Percentiles rank a stretch among this genome's conserved stretches.
phyloP scores from a whole-genome alignment of 2,329 filamentous ascomycete genomes.

The Monilinia laxa region DNA sequence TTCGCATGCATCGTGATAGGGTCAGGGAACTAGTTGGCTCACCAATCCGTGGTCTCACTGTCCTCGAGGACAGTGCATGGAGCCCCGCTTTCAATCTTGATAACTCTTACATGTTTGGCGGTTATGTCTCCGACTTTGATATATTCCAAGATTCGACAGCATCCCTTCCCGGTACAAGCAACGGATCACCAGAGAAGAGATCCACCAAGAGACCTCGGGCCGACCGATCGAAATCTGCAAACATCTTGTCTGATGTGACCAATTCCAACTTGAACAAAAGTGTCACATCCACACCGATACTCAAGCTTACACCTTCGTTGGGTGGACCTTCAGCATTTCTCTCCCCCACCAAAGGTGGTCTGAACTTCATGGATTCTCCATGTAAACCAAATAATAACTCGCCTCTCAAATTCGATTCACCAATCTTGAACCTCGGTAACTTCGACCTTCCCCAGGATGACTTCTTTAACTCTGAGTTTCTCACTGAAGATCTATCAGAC shows the following conservation, averaged over 20 bases:
- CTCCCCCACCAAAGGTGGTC: slow-evolving; percentile 58
- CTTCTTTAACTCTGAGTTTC: slow-evolving; percentile 54
- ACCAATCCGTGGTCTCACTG: slow-evolving; percentile 58
- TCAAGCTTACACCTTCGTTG: slow-evolving; percentile 48
- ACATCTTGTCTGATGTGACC: slow-evolving; percentile 58
- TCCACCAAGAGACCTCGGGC: slow-evolving; percentile 58
- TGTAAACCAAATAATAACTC: slow-evolving; percentile 47
- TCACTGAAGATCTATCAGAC: slow-evolving; percentile 59
- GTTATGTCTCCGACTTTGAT: slow-evolving; percentile 57
- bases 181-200: slow-evolving; percentile 67
- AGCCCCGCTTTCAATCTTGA: slow-evolving; percentile 67
- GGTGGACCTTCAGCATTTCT: slow-evolving; percentile 44
- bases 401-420: slow-evolving; percentile 34
- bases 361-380: slow-evolving; percentile 48
- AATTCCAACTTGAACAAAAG: slow-evolving; percentile 50
- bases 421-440: slow-evolving; percentile 28
- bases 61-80: slow-evolving; percentile 56
- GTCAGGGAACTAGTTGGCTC: slow-evolving; percentile 81
- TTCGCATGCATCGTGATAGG: slow-evolving; percentile 81
- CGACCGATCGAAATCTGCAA: slow-evolving; percentile 62
- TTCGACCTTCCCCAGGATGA: slow-evolving; percentile 47
- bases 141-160: slow-evolving; percentile 52
- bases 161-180: slow-evolving; percentile 48
- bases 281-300: slow-evolving; percentile 50
- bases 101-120: slow-evolving; percentile 52